Conservation (phyloP, 345 rosid species). For the Syzygium aromaticum region DNA sequence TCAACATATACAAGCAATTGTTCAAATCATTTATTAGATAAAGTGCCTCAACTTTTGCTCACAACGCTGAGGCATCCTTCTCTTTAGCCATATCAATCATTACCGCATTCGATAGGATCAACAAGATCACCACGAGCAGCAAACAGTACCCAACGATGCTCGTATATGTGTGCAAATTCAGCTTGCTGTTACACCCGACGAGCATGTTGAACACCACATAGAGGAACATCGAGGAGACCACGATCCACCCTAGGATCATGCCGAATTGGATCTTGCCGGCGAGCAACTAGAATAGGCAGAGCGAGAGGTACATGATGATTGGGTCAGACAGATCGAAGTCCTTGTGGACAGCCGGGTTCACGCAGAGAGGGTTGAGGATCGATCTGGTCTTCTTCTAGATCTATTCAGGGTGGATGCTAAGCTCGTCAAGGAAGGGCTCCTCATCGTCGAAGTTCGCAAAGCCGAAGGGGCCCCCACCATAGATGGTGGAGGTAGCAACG, state of each 20-base stretch:
- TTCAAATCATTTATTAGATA: too few species aligned
- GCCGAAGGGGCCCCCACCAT: constrained; percentile 16
- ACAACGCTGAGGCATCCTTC: too few species aligned
- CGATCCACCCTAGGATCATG: constrained; percentile 89
- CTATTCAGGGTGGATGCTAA: constrained; percentile 93
- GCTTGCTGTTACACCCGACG: constrained; percentile 76
- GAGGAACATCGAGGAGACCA: constrained; percentile 77
- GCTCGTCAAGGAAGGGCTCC: constrained; percentile 91
- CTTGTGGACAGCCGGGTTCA: constrained; percentile 51
- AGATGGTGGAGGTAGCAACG: constrained; percentile 29
- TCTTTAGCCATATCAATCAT: too few species aligned
- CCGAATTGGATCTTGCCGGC: constrained; percentile 95
- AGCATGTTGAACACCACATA: constrained; percentile 90
- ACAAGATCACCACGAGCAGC: constrained; percentile 68
- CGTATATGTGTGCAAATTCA: constrained; percentile 82
- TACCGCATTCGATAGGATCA: too few species aligned
- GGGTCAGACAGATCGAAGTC: constrained; percentile 93
- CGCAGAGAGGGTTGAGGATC: constrained; percentile 72
- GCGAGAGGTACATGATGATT: constrained; percentile 61
- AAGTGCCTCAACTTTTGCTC: too few species aligned
- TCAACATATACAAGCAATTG: too few species aligned
- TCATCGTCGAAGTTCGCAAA: constrained; percentile 65
- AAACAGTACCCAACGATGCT: constrained; percentile 78
- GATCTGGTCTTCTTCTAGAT: constrained; percentile 90
- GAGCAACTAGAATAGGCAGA: constrained; percentile 77